phyloP scores from a whole-genome alignment of 2,329 filamentous ascomycete species.

The Penicillium rolfsii region DNA sequence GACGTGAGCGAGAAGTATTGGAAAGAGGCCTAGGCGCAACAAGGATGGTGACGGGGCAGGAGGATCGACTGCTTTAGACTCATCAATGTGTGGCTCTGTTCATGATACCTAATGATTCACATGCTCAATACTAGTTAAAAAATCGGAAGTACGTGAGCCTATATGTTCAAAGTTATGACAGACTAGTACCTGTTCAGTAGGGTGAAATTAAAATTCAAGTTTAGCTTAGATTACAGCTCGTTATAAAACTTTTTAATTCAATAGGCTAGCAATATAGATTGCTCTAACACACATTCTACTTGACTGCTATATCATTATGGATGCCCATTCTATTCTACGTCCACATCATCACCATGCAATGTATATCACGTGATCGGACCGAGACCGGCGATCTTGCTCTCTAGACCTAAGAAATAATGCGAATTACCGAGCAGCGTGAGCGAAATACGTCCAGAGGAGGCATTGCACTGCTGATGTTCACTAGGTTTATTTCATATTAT shows the following conservation, averaged over 20 bases:
- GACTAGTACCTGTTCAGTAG: no score
- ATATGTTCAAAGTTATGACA: no score
- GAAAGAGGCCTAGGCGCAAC: neutral
- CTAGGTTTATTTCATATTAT: no score
- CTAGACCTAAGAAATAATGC: neutral
- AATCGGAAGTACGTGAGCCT: neutral
- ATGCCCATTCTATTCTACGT: no score
- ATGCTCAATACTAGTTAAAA: neutral
- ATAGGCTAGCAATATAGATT: no score
- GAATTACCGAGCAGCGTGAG: neutral
- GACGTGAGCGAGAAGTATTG: neutral
- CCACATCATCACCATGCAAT: neutral
- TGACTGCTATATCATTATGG: no score
- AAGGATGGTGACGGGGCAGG: neutral
- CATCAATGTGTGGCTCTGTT: neutral
- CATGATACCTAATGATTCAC: neutral
- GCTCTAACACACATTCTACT: no score
- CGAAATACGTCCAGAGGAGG: neutral
- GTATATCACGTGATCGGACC: conserved; percentile 12
- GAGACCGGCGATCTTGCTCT: conserved; percentile 9
- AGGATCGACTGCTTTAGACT: neutral
- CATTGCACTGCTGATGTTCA: no score
- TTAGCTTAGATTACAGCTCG: no score
- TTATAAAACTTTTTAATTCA: no score
- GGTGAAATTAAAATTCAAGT: no score